Base-by-base conservation (phyloP, 169 alveolate species). In the Toxoplasma gondii region DNA sequence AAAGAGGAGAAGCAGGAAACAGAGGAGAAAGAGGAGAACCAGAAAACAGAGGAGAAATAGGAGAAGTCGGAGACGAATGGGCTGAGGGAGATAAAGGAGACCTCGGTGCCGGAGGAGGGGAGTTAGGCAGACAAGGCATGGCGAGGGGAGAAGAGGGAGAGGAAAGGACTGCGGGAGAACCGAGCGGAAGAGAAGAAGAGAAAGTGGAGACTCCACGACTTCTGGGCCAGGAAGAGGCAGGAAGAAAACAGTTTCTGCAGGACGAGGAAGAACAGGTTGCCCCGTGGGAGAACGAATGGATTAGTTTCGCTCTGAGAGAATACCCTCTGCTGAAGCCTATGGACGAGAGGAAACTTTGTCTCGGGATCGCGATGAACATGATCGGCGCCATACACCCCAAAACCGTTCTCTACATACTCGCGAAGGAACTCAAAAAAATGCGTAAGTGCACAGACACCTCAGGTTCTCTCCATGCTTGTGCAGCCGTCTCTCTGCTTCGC, bases 311-410 rank as follows among this genome's bases (percentile, higher is more conserved):
- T 17, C 45, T 78, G 49, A 1, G 86, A 1, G 86, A 78, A n/a
- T 78, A 36, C n/a, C 86, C 86, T 29, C 86, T 78, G 39, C 86
- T 78, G 49, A 78, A 78, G 24, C 86, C 86, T 16, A 41, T 78
- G 29, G 86, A 78, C 24, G 86, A 27, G 22, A 19, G 86, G 86
- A 78, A 78, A 38, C 39, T 78, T 45, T 78, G 86, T n/a, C 39
- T 78, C n/a, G 43, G 49, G 1, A 31, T n/a, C 45, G 86, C 45
- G 19, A 38, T 78, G 45, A n/a, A 16, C 24, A 78, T 78, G 45
- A 38, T 78, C 44, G 86, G 44, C 29, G 86, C 86, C 44, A n/a
- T 78, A 24, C 86, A 78, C 45, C 86, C 86, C n/a, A 78, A 19
- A 31, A 36, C 39, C 44, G 86, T 78, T n/a, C 45, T 78, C 24